Base-by-base conservation (phyloP, 1,139 yeast genomes). In the Diutina ranongensis region DNA sequence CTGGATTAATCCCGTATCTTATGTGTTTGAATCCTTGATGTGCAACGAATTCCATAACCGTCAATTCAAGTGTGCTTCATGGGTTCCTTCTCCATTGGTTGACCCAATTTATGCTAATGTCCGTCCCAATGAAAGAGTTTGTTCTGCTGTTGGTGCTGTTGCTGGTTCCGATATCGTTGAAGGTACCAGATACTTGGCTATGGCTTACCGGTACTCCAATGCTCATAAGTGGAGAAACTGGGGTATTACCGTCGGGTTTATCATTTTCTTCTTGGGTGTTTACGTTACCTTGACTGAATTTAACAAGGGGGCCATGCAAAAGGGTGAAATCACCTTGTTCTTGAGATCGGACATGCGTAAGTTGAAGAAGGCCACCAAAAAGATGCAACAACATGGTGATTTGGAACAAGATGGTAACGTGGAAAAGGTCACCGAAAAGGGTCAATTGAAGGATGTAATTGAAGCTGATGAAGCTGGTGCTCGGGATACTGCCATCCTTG, bases 171-270 rank as follows among this genome's bases (percentile, higher is more conserved):
- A 52, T 21, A 54, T 51, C 45, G 83, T 87, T 42, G 51, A 58
- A 33, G 95, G 95, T 57, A 72, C 78, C 46, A 64, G 55, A 18
- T 87, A 79, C 58, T 52, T 86, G 44, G 55, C 53, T 4, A 50
- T 54, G 13, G 61, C 79, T 2, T 80, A 62, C 58, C 52, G 58
- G 12, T 86, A 83, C 61, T 55, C 60, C 40, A 70, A 74, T 52
- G 49, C 64, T 8, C 88, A 87, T 60, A 75, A 76, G 57, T 87
- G 96, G 96, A 79, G 95, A 66, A 81, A 87, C 57, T 76, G 79
- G 53, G 95, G 95, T 58, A 80, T 87, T 53, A 63, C 73, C 38
- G 48, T 80, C 49, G 85, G 70, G 1, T 83, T 73, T 56, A 62
- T 66, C 31, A 45, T 78, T 25, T 71, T 80, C 59, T 80, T 83